Base-by-base conservation (phyloP, 192 early-diverging fungal genomes). In the Phlyctochytrium planicorne region DNA sequence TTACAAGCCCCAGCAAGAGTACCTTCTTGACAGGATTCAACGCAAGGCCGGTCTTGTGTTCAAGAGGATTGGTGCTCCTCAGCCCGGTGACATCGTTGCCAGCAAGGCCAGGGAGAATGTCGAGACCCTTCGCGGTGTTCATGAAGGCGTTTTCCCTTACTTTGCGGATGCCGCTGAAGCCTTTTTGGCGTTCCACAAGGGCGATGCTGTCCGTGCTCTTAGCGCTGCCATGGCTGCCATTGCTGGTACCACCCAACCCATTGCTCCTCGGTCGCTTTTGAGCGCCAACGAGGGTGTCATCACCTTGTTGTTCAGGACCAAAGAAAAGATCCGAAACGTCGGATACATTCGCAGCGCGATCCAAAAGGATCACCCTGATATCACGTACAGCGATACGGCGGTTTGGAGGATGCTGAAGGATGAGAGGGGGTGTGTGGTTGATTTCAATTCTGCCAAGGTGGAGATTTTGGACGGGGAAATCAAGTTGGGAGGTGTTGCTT, bases 151-250 rank as follows among this genome's bases (percentile, higher is more conserved):
- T 0, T 80, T 94, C 34, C 76, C 88, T 16, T 89, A 91, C 78
- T 98, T 98, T 70, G 72, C 74, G 23, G 79, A 80, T 37, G 82
- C 91, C 6, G 94, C 95, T 0, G 79, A 89, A 72, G 74, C 87
- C 3, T 77, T 97, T 62, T 81, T 96, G 27, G 78, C 85, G 30
- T 74, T 82, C 56, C 90, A 84, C 67, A 72, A 79, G 20, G 89
- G 86, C 47, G 87, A 94, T 76, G 82, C 93, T 4, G 78, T 88
- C 52, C 81, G 91, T 25, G 93, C 93, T 3, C 74, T 97, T 33
- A 79, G 87, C 4, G 90, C 93, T 2, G 89, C 91, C n/a, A 80
- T 98, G 52, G 96, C 96, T 30, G 87, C 90, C 56, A 90, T 97
- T 47, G 87, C 91, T 52, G 90, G 92, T 65, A 96, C 93, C 66